Conservation (phyloP, 108 stramenopile species). For the Seminavis robusta region DNA sequence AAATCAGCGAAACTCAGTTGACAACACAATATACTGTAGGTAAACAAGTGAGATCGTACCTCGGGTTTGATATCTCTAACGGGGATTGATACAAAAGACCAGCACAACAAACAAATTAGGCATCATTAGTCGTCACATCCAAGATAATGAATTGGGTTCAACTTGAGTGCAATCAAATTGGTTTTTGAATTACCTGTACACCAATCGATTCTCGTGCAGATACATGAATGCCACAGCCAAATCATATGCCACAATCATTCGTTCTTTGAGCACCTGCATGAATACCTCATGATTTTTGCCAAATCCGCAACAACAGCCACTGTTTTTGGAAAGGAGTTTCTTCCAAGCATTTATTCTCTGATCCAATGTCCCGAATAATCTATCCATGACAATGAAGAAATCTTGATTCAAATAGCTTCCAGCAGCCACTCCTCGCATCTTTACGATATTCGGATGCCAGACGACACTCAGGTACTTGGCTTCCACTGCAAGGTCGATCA, state of each 20-base stretch:
- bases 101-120: not conserved
- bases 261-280: slow-evolving; percentile 33
- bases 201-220: slow-evolving; percentile 40
- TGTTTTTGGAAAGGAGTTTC: slow-evolving; percentile 4
- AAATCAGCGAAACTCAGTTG: not conserved
- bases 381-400: slow-evolving; percentile 63
- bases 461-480: slow-evolving; percentile 53
- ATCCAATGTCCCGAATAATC: slow-evolving; percentile 68
- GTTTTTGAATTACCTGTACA: no score
- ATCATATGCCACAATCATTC: slow-evolving; percentile 66
- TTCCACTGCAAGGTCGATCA: slow-evolving; percentile 73
- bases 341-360: slow-evolving; percentile 54
- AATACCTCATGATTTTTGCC: slow-evolving; percentile 1
- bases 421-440: slow-evolving; percentile 31
- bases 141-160: not conserved
- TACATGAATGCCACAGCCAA: slow-evolving; percentile 57
- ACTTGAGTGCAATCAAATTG: no score
- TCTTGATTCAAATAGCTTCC: slow-evolving; percentile 15
- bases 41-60: not conserved
- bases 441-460: slow-evolving; percentile 54
- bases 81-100: slow-evolving; percentile 37
- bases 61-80: slow-evolving; percentile 40
- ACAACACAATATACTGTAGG: not conserved
- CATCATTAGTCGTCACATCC: not conserved
- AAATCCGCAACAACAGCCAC: slow-evolving; percentile 19